These are phyloP conservation scores for Nothophytophthora sp. DNA, from an alignment of 352 stramenopile genomes.

Conservation along the genomic window DNA sequence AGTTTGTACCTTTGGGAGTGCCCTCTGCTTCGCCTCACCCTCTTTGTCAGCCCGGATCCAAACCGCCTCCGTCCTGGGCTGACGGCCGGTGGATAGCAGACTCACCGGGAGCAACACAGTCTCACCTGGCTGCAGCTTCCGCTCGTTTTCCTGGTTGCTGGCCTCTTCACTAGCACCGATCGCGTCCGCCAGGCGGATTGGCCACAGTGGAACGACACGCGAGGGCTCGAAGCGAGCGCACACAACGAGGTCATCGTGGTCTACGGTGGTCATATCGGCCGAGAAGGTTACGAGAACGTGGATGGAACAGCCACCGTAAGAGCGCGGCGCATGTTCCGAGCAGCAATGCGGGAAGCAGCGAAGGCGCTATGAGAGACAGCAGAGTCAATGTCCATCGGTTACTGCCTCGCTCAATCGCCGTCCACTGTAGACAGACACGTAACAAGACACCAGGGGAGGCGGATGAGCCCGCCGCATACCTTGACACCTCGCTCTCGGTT, in stretches of 20 bases:
- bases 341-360: constrained; percentile 55
- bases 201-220: constrained; percentile 13
- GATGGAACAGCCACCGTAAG: constrained; percentile 46
- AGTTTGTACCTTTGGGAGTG: constrained; percentile 20
- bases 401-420: no score
- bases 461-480: not conserved
- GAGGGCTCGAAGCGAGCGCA: constrained; percentile 49
- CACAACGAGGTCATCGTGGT: constrained; percentile 25
- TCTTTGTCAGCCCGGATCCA: constrained; percentile 47
- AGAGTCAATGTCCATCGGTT: no score
- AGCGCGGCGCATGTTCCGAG: constrained; percentile 34
- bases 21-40: constrained; percentile 33
- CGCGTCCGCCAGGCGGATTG: not conserved
- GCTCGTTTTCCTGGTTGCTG: not conserved
- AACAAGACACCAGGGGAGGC: not conserved
- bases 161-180: not conserved
- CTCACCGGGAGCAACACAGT: constrained; percentile 13
- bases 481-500: constrained; percentile 25
- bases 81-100: constrained; percentile 2
- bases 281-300: constrained; percentile 33
- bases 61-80: constrained; percentile 8
- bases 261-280: constrained; percentile 1
- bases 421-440: not conserved
- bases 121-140: constrained; percentile 20
- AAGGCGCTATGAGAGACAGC: constrained; percentile 15